Base-by-base conservation (phyloP, 192 early-diverging fungal genomes). In the Entrophospora sp. region DNA sequence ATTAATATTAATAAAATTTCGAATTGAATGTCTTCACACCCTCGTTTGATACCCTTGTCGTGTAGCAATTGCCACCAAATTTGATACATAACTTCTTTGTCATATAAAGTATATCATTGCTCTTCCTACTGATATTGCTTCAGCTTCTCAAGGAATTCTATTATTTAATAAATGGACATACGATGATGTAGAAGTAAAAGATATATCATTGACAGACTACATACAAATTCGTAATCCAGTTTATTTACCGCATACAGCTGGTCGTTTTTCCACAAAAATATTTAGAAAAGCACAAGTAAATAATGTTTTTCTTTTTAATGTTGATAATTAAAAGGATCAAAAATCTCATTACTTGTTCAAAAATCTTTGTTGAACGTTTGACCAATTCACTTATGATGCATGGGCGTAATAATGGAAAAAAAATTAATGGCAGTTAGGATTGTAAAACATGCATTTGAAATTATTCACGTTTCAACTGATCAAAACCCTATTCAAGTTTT, bases 331-430 rank as follows among this genome's bases (percentile, higher is more conserved):
- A n/a, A n/a, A n/a, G n/a, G n/a, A n/a, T n/a, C n/a, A n/a, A n/a
- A n/a, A n/a, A n/a, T n/a, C n/a, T n/a, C 46, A n/a, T 37, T 1
- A 30, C 43, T 34, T 53, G n/a, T 16, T 65, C 85, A 89, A 96
- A 93, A 85, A 94, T 94, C 68, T 87, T 97, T 68, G 92, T 96
- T 62, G 96, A 98, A 89, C 91, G 96, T 78, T 85, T 97, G 64
- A 89, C 91, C 80, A 97, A 96, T 88, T 93, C 94, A 71, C 84
- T 98, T 72, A 98, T 98, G 96, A 96, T 96, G 92, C 91, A 96
- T 82, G 96, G 94, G 67, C 91, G 94, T 72, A 98, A 98, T 91
- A 98, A 94, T 85, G 96, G 94, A 74, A 98, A 98, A 89, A n/a
- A 98, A 98, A 89, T 84, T 98, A 68, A 96, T 97, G 94, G 90